Evolutionary conservation across 2,329 filamentous ascomycete species (phyloP).

Genomic region (Pseudogymnoascus pannorum): DNA sequence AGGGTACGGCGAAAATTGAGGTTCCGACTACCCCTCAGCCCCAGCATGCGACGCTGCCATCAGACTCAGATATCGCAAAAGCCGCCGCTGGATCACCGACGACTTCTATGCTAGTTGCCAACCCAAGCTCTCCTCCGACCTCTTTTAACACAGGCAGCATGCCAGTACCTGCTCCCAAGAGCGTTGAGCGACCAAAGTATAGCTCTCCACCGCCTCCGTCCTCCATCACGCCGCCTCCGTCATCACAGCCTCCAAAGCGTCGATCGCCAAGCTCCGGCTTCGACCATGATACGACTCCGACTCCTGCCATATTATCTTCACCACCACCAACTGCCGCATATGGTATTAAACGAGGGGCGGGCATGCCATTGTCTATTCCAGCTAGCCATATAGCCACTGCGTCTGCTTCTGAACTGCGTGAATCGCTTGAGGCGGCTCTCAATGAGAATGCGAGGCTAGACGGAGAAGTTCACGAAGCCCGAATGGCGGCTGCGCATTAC

Average conservation of each 20-base stretch:
- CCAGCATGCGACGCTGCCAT: slow-evolving; percentile 10
- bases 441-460: slow-evolving; percentile 48
- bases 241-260: slow-evolving; percentile 43
- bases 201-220: slow-evolving; percentile 35
- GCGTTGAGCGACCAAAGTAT: slow-evolving; percentile 11
- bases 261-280: not conserved
- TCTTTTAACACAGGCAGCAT: slow-evolving; percentile 24
- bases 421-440: slow-evolving; percentile 47
- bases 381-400: slow-evolving; percentile 46
- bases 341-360: slow-evolving; percentile 18
- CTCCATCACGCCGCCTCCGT: slow-evolving; percentile 56
- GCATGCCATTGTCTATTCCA: not conserved
- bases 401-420: slow-evolving; percentile 47
- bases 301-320: slow-evolving; percentile 21
- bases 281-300: slow-evolving; percentile 16
- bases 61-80: slow-evolving; percentile 5
- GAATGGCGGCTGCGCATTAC: slow-evolving; percentile 82
- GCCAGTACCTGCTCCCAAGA: slow-evolving; percentile 21
- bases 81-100: not conserved
- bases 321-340: slow-evolving; percentile 24
- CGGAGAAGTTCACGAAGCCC: slow-evolving; percentile 50
- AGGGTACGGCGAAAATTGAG: slow-evolving; percentile 2
- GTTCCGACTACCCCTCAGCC: slow-evolving; percentile 10
- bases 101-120: slow-evolving; percentile 6
- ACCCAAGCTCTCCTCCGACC: slow-evolving; percentile 27